Evolutionary conservation across 2,329 filamentous ascomycete species (phyloP).

Genomic region (Akanthomyces dipterigenus): DNA sequence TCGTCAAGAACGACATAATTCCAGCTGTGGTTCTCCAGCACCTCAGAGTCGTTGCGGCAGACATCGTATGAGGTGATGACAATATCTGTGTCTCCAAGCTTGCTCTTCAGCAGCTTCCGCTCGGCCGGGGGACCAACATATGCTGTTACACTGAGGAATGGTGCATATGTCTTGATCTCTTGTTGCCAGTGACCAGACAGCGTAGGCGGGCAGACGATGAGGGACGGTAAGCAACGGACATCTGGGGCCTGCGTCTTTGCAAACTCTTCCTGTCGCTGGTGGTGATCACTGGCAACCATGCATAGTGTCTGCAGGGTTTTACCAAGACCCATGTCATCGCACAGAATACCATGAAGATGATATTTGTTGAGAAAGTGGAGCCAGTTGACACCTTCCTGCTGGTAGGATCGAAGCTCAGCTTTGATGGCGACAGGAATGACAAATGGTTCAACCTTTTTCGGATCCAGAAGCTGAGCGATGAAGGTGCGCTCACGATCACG

Average conservation of each 20-base stretch:
- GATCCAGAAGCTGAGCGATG: conserved; percentile 91
- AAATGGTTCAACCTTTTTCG: conserved; percentile 94
- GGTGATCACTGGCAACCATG: conserved; percentile 96
- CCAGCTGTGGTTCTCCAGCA: conserved; percentile 79
- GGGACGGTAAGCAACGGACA: conserved; percentile 71
- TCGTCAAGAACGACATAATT: conserved; percentile 98
- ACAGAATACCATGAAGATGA: conserved; percentile 94
- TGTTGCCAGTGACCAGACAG: conserved; percentile 98
- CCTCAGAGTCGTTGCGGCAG: conserved; percentile 88
- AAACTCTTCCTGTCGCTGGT: conserved; percentile 85
- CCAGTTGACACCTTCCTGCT: conserved; percentile 99
- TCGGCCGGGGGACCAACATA: conserved; percentile 88
- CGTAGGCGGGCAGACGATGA: conserved; percentile 94
- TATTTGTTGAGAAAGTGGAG: conserved; percentile 96
- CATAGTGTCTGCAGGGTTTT: conserved; percentile 97
- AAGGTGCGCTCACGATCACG: conserved; percentile 93
- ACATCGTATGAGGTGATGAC: conserved; percentile 98
- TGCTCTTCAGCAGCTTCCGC: conserved; percentile 61
- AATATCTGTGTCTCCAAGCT: conserved; percentile 74
- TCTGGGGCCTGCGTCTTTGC: conserved; percentile 74
- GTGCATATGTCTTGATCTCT: conserved; percentile 91
- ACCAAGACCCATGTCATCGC: conserved; percentile 97
- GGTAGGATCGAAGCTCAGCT: conserved; percentile 90
- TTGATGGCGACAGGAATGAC: conserved; percentile 94
- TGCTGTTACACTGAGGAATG: conserved; percentile 81